Evolutionary conservation across 495 filamentous ascomycete genomes (phyloP).

Genomic region (Penicillium coprophilum): DNA sequence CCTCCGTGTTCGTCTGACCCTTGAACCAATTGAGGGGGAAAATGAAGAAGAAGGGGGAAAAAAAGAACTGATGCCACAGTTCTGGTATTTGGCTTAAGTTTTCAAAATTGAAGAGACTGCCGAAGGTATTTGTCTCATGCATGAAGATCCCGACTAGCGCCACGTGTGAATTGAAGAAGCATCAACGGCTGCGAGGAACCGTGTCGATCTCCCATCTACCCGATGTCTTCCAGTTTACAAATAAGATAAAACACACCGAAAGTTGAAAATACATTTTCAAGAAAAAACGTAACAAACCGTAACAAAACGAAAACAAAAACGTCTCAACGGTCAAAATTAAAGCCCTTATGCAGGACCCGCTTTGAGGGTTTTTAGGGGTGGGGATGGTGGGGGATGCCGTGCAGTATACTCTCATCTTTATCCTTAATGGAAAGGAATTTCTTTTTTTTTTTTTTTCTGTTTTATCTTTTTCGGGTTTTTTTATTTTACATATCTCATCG

Average conservation of each 20-base stretch:
- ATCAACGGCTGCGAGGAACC: slow-evolving; percentile 48
- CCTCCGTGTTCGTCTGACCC: slow-evolving; percentile 16
- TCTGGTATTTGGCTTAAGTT: not conserved
- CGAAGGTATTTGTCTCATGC: slow-evolving; percentile 28
- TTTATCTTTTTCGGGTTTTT: slow-evolving; percentile 7
- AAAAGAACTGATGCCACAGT: too few species aligned
- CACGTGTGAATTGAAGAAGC: slow-evolving; percentile 44
- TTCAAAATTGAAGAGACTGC: slow-evolving; percentile 15
- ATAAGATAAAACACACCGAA: not conserved
- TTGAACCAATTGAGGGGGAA: too few species aligned
- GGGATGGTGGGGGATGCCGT: slow-evolving; percentile 15
- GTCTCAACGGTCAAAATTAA: slow-evolving; percentile 26
- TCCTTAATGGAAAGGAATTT: slow-evolving; percentile 16
- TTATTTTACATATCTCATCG: slow-evolving; percentile 1
- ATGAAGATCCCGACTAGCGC: slow-evolving; percentile 49
- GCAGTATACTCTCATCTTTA: slow-evolving; percentile 25
- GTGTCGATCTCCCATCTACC: slow-evolving; percentile 45
- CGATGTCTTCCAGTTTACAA: slow-evolving; percentile 27
- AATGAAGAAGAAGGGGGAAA: too few species aligned
- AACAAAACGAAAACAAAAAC: not conserved
- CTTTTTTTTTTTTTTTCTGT: not conserved
- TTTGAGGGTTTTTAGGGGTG: slow-evolving; percentile 19
- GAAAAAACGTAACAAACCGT: not conserved
- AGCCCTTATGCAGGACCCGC: slow-evolving; percentile 30
- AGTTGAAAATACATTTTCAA: too few species aligned